phyloP scores from a whole-genome alignment of 108 stramenopile genomes.

The Nitzschia putrida region DNA sequence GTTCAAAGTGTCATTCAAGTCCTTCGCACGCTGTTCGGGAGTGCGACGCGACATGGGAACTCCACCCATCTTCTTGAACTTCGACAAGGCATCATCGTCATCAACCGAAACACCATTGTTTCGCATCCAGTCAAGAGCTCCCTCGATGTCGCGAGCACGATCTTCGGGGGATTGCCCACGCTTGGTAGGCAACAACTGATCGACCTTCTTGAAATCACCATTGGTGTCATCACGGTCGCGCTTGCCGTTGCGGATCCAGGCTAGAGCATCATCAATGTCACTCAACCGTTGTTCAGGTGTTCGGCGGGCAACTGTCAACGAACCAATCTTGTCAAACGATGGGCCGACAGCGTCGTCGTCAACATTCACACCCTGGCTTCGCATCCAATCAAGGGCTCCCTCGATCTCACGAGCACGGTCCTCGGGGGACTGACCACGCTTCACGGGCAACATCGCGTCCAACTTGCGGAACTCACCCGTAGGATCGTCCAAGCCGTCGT shows the following conservation, averaged over 20 bases:
- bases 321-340: constrained; percentile 20
- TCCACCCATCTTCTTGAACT: constrained; percentile 13
- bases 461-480: constrained; percentile 14
- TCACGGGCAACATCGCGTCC: constrained; percentile 10
- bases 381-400: constrained; percentile 25
- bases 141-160: constrained; percentile 19
- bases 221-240: constrained; percentile 1
- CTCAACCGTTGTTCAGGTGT: not conserved
- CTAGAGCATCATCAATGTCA: constrained; percentile 3
- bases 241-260: constrained; percentile 15
- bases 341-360: not conserved
- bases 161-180: constrained; percentile 12
- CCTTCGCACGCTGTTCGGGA: constrained; percentile 22
- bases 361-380: constrained; percentile 4
- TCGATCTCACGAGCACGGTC: constrained; percentile 17
- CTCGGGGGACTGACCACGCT: constrained; percentile 17
- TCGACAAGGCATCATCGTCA: constrained; percentile 8
- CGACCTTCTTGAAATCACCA: constrained; percentile 19
- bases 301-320: not conserved
- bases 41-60: constrained; percentile 11
- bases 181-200: constrained; percentile 18
- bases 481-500: constrained; percentile 3
- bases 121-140: constrained; percentile 38
- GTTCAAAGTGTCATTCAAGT: constrained; percentile 29
- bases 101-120: constrained; percentile 17